Base-by-base conservation (phyloP, 2,329 filamentous ascomycete genomes). In the Penicillium psychrosexuale region DNA sequence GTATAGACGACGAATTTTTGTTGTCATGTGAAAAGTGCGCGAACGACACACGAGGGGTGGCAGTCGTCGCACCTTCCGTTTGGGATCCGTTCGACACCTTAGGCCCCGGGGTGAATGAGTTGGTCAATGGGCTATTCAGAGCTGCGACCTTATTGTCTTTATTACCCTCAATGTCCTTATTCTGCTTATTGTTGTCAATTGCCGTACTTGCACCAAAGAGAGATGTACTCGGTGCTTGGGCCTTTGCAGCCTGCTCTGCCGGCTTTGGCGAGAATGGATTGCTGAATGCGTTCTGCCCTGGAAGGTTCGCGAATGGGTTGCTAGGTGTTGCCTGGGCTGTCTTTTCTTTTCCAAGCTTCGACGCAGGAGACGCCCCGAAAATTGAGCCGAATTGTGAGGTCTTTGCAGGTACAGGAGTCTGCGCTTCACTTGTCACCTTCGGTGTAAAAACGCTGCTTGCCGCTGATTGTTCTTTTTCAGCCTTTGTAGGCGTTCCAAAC, bases 311-410 rank as follows among this genome's bases (percentile, higher is more conserved):
- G 8, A 54, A 54, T 28, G 52, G 47, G 40, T 51, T 54, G 27
- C 22, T 51, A 40, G 47, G 47, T 19, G 46, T 45, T 5, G 33
- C 31, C 27, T 37, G 49, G 11, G 52, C 13, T 39, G 33, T 13
- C 15, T 33, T 34, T 19, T 22, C 51, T 31, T 50, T 39, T 22
- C 38, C 51, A 43, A 49, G 15, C 22, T 47, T 55, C 5, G 39
- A 22, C 3, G 49, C 17, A 44, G 58, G 24, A 22, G 42, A 28
- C 5, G 37, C 58, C 39, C 61, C 66, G 53, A 74, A 73, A 49
- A 76, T 67, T 47, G 63, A 57, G 1, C 46, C 50, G 27, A 53
- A 59, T 6, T 47, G 50, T 36, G 61, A 43, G 24, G 61, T 38
- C 34, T 61, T 49, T 2, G 65, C 43, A 39, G 57, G 28, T 11